Base-by-base conservation (phyloP, 352 stramenopile species). In the Phytophthora syringae region DNA sequence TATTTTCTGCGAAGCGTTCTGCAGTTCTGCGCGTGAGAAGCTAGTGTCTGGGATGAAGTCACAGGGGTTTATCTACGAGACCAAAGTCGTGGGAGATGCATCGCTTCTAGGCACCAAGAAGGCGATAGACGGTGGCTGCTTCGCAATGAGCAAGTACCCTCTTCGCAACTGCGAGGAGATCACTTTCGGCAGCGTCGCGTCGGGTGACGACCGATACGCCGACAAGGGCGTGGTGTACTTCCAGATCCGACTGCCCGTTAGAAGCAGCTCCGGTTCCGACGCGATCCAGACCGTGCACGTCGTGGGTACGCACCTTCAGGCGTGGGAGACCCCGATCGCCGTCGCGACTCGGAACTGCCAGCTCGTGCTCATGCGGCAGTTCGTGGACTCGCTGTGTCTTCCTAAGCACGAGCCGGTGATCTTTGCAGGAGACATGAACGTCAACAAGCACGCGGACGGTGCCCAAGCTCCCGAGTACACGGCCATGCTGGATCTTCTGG, bases 1-100 rank as follows among this genome's bases (percentile, higher is more conserved):
- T 16, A 64, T 92, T n/a, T 92, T 92, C 24, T 90, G 81, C 43
- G 83, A 92, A 44, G 80, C 81, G 7, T 92, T 92, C 55, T 85
- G 80, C 52, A 63, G 60, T 7, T 71, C 59, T 16, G 57, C 77
- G 5, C 76, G 79, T 1, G 75, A 81, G 25, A 60, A 81, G 5
- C 63, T 92, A n/a, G 62, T 86, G 10, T 67, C 73, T 7, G 80
- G 80, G 9, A 90, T 92, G 83, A 90, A 90, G 48, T 71, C 70
- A 12, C 71, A 85, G 10, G 83, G 83, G 0, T 90, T 86, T 36
- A 58, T 90, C 10, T 92, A 80, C 60, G 81, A 90, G 64, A 92
- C 83, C n/a, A 87, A 83, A 18, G 72, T 81, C 21, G 74, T 89
- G 21, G 79, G 80, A 11, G 72, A 76, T 48, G 67, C 69, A 22